A percentile compares a stretch with the other conserved stretches of the same genome.
These are phyloP conservation scores for Agroathelia rolfsii DNA, from an alignment of 1,284 basidiomycete genomes.

Conservation along the genomic window DNA sequence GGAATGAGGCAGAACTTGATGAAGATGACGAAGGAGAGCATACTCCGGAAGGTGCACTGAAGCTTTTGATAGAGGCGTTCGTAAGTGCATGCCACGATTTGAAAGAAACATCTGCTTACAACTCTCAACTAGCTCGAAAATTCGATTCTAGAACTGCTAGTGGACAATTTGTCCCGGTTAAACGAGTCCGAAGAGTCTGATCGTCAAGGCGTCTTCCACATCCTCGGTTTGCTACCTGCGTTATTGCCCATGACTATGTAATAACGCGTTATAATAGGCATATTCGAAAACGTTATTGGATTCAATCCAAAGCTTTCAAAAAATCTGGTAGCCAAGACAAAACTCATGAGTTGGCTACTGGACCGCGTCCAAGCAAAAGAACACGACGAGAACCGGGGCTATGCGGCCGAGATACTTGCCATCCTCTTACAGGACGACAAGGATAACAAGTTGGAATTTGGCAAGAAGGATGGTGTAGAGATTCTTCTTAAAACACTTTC, in stretches of 20 bases:
- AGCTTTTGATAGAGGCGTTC: constrained; percentile 62
- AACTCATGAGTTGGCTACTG: constrained; percentile 73
- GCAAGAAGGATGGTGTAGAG: constrained; percentile 74
- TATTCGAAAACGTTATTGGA: constrained; percentile 88
- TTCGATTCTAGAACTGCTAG: constrained; percentile 80
- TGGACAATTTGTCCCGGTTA: constrained; percentile 78
- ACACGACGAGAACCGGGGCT: constrained; percentile 81
- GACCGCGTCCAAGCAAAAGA: constrained; percentile 63
- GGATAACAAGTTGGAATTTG: constrained; percentile 54
- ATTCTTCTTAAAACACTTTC: constrained; percentile 68
- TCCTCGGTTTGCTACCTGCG: constrained; percentile 48
- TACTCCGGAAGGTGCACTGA: constrained; percentile 64
- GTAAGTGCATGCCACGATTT: constrained; percentile 35
- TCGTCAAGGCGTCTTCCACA: constrained; percentile 83
- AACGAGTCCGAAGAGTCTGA: constrained; percentile 84
- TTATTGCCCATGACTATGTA: constrained; percentile 2
- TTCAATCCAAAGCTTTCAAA: constrained; percentile 72
- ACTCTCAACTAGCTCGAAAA: constrained; percentile 53
- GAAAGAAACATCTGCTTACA: constrained; percentile 5
- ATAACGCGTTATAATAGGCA: constrained; percentile 38
- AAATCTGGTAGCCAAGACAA: constrained; percentile 64
- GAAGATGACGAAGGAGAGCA: constrained; percentile 55
- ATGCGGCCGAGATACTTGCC: constrained; percentile 81
- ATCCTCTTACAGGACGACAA: constrained; percentile 76
- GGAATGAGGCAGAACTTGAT: constrained; percentile 63